A percentile compares a stretch with the other conserved stretches of the same genome.
These are phyloP conservation scores for Castanopsis chinensis DNA, from an alignment of 306 rosid species.

Conservation along the genomic window DNA sequence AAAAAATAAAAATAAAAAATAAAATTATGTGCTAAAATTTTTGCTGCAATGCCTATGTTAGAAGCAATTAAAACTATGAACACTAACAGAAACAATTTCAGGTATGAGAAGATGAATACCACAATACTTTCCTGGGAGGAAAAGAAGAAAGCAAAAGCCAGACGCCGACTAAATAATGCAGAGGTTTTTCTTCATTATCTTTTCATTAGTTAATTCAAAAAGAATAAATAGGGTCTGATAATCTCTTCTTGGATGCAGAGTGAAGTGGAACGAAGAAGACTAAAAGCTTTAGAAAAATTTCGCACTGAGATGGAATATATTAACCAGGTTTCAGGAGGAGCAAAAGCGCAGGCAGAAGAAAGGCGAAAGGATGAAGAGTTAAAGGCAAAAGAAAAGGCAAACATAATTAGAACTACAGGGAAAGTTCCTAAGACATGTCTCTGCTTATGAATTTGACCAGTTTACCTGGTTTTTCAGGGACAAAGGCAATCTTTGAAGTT, in stretches of 20 bases:
- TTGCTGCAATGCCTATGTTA: neutral
- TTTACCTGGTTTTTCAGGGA: neutral
- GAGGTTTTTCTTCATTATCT: constrained; percentile 45
- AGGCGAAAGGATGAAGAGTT: constrained; percentile 36
- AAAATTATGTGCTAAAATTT: neutral
- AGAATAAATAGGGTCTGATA: neutral
- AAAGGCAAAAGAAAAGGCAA: constrained; percentile 55
- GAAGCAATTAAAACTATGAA: neutral
- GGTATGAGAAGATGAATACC: constrained; percentile 47
- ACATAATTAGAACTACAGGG: constrained; percentile 56
- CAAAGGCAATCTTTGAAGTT: neutral
- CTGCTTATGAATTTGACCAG: constrained; percentile 51
- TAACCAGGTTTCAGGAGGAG: constrained; percentile 45
- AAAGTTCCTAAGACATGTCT: constrained; percentile 38
- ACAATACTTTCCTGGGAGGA: constrained; percentile 64
- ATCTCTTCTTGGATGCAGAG: constrained; percentile 36
- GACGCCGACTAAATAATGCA: constrained; percentile 17
- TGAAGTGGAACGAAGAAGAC: constrained; percentile 33
- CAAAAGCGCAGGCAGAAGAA: constrained; percentile 48
- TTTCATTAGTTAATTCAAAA: constrained; percentile 10
- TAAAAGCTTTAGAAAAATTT: constrained; percentile 29
- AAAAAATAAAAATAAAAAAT: neutral
- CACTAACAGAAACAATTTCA: constrained; percentile 34
- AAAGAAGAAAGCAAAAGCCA: constrained; percentile 53
- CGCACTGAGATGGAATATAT: constrained; percentile 22